These are phyloP conservation scores for Cercis canadensis DNA, from an alignment of 306 rosid species.

Conservation along the genomic window DNA sequence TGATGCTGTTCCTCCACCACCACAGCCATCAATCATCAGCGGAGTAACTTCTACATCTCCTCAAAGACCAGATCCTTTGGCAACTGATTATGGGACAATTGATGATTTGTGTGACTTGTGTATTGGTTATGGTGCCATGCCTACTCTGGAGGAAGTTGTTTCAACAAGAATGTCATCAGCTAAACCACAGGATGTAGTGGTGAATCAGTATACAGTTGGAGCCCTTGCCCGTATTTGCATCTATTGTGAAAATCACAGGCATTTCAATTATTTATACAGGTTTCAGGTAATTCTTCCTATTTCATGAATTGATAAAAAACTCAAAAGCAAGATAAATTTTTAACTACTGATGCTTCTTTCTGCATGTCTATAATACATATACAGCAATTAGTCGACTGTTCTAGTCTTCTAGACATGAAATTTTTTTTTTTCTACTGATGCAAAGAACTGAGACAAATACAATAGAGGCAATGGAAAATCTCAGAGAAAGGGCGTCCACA, in stretches of 20 bases:
- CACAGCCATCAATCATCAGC: conserved; percentile 66
- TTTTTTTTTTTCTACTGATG: too few species aligned
- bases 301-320: conserved; percentile 14
- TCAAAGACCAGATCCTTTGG: conserved; percentile 83
- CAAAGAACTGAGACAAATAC: too few species aligned
- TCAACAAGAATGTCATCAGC: conserved; percentile 74
- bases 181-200: conserved; percentile 57
- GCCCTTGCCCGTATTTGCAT: conserved; percentile 87
- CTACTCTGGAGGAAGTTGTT: conserved; percentile 86
- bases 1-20: conserved; percentile 73
- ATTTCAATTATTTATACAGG: conserved; percentile 83
- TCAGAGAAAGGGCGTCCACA: too few species aligned
- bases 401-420: neutral
- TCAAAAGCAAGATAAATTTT: conserved; percentile 27
- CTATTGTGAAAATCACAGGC: conserved; percentile 86
- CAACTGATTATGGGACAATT: conserved; percentile 88
- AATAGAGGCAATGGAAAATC: too few species aligned
- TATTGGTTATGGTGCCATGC: conserved; percentile 86
- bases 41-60: conserved; percentile 86
- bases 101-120: conserved; percentile 90
- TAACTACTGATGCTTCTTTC: neutral
- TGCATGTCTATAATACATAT: neutral
- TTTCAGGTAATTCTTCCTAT: conserved; percentile 71
- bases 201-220: conserved; percentile 63
- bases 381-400: too few species aligned